Conservation (phyloP, 768 basidiomycete species). For the Termitomyces sp. region DNA sequence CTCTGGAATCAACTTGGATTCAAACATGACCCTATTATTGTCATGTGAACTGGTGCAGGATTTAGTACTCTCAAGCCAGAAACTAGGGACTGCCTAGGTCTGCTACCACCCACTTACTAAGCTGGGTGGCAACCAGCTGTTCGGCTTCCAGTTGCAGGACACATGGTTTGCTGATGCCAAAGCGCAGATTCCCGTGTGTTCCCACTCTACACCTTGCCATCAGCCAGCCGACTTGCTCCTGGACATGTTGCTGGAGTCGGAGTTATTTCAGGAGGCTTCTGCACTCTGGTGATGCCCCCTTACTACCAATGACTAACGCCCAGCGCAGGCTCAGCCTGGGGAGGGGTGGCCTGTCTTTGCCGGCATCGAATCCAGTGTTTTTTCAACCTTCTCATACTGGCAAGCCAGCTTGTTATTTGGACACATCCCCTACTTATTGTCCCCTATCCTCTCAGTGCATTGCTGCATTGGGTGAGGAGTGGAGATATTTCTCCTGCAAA, state of each 20-base stretch:
- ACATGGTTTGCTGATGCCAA: neutral
- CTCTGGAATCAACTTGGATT: no score
- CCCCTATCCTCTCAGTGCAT: neutral
- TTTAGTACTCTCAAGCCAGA: neutral
- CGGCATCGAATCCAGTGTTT: no score
- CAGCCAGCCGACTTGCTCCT: neutral
- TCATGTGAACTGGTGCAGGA: neutral
- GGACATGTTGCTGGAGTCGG: neutral
- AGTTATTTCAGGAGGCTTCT: neutral
- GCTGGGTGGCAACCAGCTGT: neutral
- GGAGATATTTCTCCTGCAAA: neutral
- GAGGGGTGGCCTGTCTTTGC: neutral
- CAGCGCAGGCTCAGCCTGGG: no score
- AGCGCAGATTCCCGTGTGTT: neutral
- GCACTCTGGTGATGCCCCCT: no score
- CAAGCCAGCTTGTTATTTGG: neutral
- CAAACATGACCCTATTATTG: neutral
- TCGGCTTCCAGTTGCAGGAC: neutral
- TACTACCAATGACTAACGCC: no score
- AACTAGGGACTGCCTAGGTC: neutral
- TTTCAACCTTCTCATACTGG: no score
- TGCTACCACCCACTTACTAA: neutral
- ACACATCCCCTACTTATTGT: neutral
- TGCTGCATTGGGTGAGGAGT: neutral
- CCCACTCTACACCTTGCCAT: neutral